Base-by-base conservation (phyloP, 2,329 filamentous ascomycete species). In the Claviceps capensis region DNA sequence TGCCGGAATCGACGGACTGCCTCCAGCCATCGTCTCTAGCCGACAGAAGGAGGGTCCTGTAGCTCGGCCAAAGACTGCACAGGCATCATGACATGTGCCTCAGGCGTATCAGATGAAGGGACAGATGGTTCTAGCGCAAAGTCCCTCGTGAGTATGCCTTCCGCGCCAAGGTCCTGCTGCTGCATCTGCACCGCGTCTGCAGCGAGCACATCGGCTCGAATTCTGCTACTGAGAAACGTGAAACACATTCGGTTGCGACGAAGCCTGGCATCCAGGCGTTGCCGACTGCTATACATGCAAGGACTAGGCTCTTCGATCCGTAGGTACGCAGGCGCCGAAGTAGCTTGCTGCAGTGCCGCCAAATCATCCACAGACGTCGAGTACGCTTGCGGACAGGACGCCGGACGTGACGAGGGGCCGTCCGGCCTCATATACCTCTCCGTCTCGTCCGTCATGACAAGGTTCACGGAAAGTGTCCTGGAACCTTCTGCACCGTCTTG, bases 91-190 rank as follows among this genome's bases (percentile, higher is more conserved):
- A 22, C 14, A 30, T 37, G 34, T 19, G 43, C 34, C 4, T 38
- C 17, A 2, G 5, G 34, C 41, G 30, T 11, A 34, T 34, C 30
- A 34, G 14, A 3, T 19, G 5, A n/a, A 9, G 5, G 8, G 14
- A 11, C 14, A 30, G 8, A 5, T 49, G 23, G 36, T 4, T 17
- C 17, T 23, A 42, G 38, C 63, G 56, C 55, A 49, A 56, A 53
- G 42, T 55, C 55, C 34, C 47, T 43, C 6, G 34, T 37, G 4
- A 48, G 38, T 34, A 55, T 49, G n/a, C 47, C 23, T 13, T 53
- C 19, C 13, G 37, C 49, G 13, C 37, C 2, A 36, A 56, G 46
- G n/a, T 50, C 30, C 19, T 48, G 50, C 37, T 6, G 37, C 46
- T 3, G 37, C 46, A 2, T 7, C 22, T n/a, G 53, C 7, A 23